These are phyloP conservation scores for Monosporozyma aerobia DNA, from an alignment of 805 yeast species.

Conservation along the genomic window DNA sequence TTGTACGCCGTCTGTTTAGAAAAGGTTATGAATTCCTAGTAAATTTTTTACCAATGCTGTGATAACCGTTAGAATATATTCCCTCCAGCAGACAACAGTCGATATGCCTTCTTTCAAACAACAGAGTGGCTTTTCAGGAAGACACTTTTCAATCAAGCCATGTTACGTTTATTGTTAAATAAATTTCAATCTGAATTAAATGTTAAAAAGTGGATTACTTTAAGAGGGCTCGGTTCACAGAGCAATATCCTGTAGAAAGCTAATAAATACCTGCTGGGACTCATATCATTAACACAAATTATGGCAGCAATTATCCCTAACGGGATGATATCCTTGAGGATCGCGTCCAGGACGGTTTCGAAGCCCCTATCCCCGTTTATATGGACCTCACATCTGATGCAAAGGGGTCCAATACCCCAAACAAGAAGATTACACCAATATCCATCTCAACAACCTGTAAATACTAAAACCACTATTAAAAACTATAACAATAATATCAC, in stretches of 20 bases:
- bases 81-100: too few relatives aligned
- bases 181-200: too few relatives aligned
- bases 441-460: neutral
- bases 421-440: neutral
- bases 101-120: too few relatives aligned
- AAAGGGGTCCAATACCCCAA: neutral
- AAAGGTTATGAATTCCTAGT: too few relatives aligned
- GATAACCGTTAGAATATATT: too few relatives aligned
- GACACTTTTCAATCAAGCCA: too few relatives aligned
- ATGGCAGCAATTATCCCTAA: neutral
- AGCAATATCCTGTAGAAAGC: neutral
- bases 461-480: neutral
- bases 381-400: neutral
- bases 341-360: neutral
- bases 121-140: too few relatives aligned
- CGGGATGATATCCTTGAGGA: neutral
- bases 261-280: neutral
- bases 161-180: too few relatives aligned
- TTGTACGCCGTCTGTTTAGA: too few relatives aligned
- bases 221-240: neutral
- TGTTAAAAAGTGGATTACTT: too few relatives aligned
- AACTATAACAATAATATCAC: neutral
- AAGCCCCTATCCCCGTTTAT: neutral
- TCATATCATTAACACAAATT: neutral
- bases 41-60: too few relatives aligned